A percentile compares a stretch with the other conserved stretches of the same genome.
These are phyloP conservation scores for Penicillium concentricum DNA, from an alignment of 2,329 filamentous ascomycete species.

Conservation along the genomic window DNA sequence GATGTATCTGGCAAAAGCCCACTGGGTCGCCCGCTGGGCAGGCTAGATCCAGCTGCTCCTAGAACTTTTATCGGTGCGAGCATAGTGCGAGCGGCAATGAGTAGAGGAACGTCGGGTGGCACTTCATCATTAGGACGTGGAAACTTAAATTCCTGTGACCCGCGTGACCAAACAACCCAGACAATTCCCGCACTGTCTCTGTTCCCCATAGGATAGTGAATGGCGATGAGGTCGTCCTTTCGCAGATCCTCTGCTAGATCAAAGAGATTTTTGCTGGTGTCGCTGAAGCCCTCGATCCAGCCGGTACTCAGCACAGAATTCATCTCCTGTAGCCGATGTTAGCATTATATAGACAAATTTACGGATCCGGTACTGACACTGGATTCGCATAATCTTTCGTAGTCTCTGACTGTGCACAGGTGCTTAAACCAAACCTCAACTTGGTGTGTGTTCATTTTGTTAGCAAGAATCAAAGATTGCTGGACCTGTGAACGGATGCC, in stretches of 20 bases:
- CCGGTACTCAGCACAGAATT: slow-evolving; percentile 21
- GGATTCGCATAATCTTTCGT: background rate
- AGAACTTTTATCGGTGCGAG: background rate
- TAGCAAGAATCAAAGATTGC: background rate
- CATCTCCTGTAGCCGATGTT: background rate
- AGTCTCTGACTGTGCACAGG: background rate
- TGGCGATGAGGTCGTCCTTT: slow-evolving; percentile 27
- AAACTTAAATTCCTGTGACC: slow-evolving; percentile 27
- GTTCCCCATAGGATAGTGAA: slow-evolving; percentile 24
- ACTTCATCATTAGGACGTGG: background rate
- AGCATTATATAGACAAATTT: background rate
- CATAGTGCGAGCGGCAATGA: slow-evolving; percentile 21
- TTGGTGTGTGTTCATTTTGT: background rate
- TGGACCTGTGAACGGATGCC: background rate
- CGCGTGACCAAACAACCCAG: slow-evolving; percentile 32
- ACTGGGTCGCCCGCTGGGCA: too few relatives aligned
- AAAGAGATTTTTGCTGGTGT: slow-evolving; percentile 30
- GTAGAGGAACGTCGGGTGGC: slow-evolving; percentile 17
- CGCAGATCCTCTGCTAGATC: slow-evolving; percentile 29
- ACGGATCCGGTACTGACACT: background rate
- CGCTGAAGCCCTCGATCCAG: slow-evolving; percentile 36
- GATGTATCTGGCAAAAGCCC: background rate
- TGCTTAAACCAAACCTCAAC: slow-evolving; percentile 5
- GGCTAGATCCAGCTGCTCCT: background rate
- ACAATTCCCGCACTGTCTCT: slow-evolving; percentile 3